These are phyloP conservation scores for Manihot esculenta DNA, from an alignment of 441 rosid genomes.

Conservation along the genomic window DNA sequence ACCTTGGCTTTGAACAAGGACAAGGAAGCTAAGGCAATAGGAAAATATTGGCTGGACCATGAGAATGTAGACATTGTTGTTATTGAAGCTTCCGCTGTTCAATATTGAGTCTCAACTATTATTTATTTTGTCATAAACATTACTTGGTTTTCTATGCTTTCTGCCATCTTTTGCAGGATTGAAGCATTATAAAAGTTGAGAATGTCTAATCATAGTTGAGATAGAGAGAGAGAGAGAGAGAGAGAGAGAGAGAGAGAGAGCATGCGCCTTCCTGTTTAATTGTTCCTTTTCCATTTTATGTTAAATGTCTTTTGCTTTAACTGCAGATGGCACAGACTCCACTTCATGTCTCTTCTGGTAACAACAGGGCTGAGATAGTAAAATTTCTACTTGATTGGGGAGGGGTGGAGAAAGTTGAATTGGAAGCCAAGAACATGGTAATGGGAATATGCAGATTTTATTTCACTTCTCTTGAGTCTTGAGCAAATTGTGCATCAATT, in stretches of 20 bases:
- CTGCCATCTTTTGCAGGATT: background rate
- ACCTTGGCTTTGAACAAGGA: background rate
- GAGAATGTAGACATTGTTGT: background rate
- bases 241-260: too few species aligned
- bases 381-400: slow-evolving; percentile 66
- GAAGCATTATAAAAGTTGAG: background rate
- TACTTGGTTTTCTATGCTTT: background rate
- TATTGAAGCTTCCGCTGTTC: background rate
- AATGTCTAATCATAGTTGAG: background rate
- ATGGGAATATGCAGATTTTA: background rate
- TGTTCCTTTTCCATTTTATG: background rate
- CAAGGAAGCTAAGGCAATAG: background rate
- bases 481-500: background rate
- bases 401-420: slow-evolving; percentile 69
- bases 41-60: too few species aligned
- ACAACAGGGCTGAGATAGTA: slow-evolving; percentile 66
- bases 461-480: background rate
- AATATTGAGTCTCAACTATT: background rate
- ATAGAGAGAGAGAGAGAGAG: too few species aligned
- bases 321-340: slow-evolving; percentile 95
- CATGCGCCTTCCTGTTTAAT: background rate
- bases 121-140: background rate
- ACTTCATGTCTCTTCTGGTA: slow-evolving; percentile 79
- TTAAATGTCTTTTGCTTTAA: slow-evolving; percentile 17
- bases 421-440: slow-evolving; percentile 87